Evolutionary conservation across 176 grass and related monocot genomes (phyloP), one percentile per base, ranked within the genome.

Genomic region (Panicum miliaceum): DNA sequence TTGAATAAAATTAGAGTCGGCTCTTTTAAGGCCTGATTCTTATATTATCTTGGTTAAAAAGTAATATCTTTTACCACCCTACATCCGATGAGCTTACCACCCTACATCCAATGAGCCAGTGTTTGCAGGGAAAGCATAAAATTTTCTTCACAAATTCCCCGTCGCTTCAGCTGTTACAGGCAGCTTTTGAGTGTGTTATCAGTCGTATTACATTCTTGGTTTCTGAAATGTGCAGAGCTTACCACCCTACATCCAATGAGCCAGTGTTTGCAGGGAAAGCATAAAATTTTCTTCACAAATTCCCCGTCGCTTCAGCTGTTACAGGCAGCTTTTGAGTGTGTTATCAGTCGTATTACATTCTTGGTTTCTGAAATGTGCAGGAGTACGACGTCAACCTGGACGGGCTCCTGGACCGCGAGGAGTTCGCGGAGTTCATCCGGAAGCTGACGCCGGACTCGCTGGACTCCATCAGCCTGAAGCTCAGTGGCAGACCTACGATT

Each of bases 401-500:
- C 80, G 92, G 92, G 5, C 89, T 91, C 19, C 91, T 98, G 46
- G 89, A 98, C 56, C 92, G 96, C 0, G 96, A 98, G 85, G 93
- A 98, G 67, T 98, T 98, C 15, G 93, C 89, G 2, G 85, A 93
- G 84, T 98, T 98, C 89, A 95, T 98, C 48, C 57, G 80, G 43
- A 95, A 95, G 87, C 84, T 98, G 57, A 98, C 96, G 5, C 80
- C 82, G n/a, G 96, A 98, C 14, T 90, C 96, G 10, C 84, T 95
- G 20, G 51, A 79, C 51, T 26, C 66, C 8, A 91, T 97, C 77
- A 98, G 93, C 79, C 14, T 82, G 26, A 95, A 95, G 84, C 77
- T 98, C 34, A n/a, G n/a, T n/a, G n/a, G n/a, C n/a, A n/a, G n/a
- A n/a, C n/a, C n/a, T n/a, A n/a, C n/a, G n/a, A n/a, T n/a, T n/a